Base-by-base conservation (phyloP, 2,329 filamentous ascomycete species). In the Dothistroma septosporum region DNA sequence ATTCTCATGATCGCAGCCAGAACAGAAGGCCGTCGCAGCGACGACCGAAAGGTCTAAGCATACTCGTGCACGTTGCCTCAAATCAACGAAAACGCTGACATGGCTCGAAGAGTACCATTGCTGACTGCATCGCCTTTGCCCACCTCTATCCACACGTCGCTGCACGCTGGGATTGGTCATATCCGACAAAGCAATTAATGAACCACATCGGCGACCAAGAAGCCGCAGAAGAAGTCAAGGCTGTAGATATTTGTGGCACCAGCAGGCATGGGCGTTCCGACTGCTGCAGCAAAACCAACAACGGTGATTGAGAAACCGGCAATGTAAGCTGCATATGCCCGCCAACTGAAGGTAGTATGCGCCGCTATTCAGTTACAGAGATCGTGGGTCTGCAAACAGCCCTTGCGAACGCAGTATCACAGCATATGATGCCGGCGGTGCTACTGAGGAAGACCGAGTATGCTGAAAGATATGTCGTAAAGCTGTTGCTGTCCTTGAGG, bases 391-490 rank as follows among this genome's bases (percentile, higher is more conserved):
- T 92, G 85, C 2, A 94, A 80, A 73, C 92, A 96, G 5, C 92
- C 92, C 61, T 83, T 87, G 60, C 92, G 88, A 5, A 96, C 90
- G 59, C 89, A 64, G 76, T 95, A 97, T 97, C 92, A 67, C 82
- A 84, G 62, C 56, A 58, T 78, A 96, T 94, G 65, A 96, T 91
- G n/a, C 92, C 92, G 0, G 91, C 92, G 64, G 97, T 95, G 48
- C 89, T 91, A 61, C 89, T 92, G n/a, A 97, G 83, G 77, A 97
- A 97, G 59, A 97, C 91, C 2, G 89, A 92, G 79, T 96, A 96
- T 0, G 92, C 89, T 0, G 90, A 94, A 0, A 97, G 85, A 72
- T 96, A 96, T 3, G 90, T 95, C 0, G 90, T 94, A 78, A 96
- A 96, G 76, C 88, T 87, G 79, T 93, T 96, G 49, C 85, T 85